A percentile compares a stretch with the other conserved stretches of the same genome.
Evolutionary conservation across 768 basidiomycete genomes (phyloP).

Genomic region (Coprinellus micaceus): DNA sequence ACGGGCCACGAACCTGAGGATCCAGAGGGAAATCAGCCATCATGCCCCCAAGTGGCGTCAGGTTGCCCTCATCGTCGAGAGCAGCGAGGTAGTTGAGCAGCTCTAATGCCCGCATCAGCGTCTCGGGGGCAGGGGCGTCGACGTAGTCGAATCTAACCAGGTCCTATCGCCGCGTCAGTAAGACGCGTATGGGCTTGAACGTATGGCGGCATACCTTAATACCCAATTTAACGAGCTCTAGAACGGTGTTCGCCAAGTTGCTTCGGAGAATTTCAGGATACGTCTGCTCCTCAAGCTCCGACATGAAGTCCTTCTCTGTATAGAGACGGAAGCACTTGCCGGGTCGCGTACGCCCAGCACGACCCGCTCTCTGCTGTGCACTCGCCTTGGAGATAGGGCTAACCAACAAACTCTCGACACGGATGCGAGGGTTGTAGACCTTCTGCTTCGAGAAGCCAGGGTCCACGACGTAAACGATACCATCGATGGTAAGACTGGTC

Average conservation of each 20-base stretch:
- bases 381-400: slow-evolving; percentile 96
- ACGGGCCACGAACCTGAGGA: slow-evolving; percentile 65
- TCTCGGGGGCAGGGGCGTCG: slow-evolving; percentile 93
- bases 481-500: slow-evolving; percentile 95
- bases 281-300: slow-evolving; percentile 94
- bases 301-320: slow-evolving; percentile 96
- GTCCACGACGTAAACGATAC: slow-evolving; percentile 99
- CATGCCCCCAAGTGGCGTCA: slow-evolving; percentile 80
- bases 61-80: slow-evolving; percentile 88
- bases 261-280: slow-evolving; percentile 93
- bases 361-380: slow-evolving; percentile 93
- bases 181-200: not conserved
- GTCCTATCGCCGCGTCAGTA: slow-evolving; percentile 44
- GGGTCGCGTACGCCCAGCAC: slow-evolving; percentile 92
- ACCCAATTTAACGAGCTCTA: slow-evolving; percentile 92
- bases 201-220: slow-evolving; percentile 54
- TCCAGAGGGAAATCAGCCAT: slow-evolving; percentile 99
- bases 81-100: slow-evolving; percentile 89
- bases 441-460: slow-evolving; percentile 98
- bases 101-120: slow-evolving; percentile 94
- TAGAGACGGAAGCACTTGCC: slow-evolving; percentile 98
- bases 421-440: slow-evolving; percentile 95
- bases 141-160: slow-evolving; percentile 85
- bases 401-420: slow-evolving; percentile 91
- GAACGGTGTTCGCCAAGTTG: slow-evolving; percentile 89